Base-by-base conservation (phyloP, 148 eudicot species). In the Camellia sinensis region DNA sequence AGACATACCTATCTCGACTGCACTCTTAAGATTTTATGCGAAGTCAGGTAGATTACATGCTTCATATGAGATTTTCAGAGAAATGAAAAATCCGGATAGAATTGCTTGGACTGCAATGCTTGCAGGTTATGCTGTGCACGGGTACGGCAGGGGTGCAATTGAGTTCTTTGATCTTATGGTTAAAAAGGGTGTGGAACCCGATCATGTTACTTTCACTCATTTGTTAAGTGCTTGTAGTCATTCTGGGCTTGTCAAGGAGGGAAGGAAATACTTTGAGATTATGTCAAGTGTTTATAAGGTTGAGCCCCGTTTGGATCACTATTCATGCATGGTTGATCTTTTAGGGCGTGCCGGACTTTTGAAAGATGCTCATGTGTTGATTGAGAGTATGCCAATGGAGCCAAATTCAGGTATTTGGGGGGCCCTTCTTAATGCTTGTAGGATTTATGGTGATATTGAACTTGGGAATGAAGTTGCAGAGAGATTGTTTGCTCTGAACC, bases 161-260 rank as follows among this genome's bases (percentile, higher is more conserved):
- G 79, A 80, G 40, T 59, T 84, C 5, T 88, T 86, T 68, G 69
- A 82, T 46, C 15, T 41, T 54, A 88, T 88, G 89, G 70, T 84
- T 43, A 60, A 64, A 57, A 70, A 79, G 37, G 86, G 89, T 10
- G 60, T 82, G 59, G 46, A n/a, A 7, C 86, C 87, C 9, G 87
- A 86, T 77, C 89, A 84, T 67, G 91, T 88, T 48, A 86, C 87
- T 61, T 88, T 88, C 78, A 86, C 87, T 75, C 89, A 84, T 83
- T 84, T 88, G 81, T 82, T 88, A 45, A 86, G 84, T 61, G 89
- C 89, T 61, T 88, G 89, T 22, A 86, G 91, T 80, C 91, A 88
- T 79, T 78, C 87, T 13, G 91, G 91, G 57, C 82, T 88, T 53
- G 78, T 88, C 45, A 62, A 67, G 8, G 89, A 84, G 63, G 91